Conservation (phyloP, 768 basidiomycete genomes). For the Suillus hirtellus region DNA sequence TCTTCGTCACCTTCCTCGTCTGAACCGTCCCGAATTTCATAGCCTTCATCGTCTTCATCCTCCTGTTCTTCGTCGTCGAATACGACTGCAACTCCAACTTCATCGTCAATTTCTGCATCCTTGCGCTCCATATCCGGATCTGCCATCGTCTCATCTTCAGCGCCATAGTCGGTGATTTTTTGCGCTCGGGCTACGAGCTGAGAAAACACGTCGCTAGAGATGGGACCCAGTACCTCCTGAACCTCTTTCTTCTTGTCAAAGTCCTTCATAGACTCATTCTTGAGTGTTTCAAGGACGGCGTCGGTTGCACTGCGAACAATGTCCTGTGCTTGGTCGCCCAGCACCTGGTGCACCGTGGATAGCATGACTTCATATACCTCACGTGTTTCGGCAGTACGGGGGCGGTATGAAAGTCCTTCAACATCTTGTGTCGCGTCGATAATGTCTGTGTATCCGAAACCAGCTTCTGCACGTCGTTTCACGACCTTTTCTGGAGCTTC, state of each 20-base stretch:
- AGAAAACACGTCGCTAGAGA: slow-evolving; percentile 75
- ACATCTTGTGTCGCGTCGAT: slow-evolving; percentile 92
- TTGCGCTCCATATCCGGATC: slow-evolving; percentile 82
- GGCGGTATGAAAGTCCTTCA: slow-evolving; percentile 90
- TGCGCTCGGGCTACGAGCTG: slow-evolving; percentile 84
- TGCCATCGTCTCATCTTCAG: slow-evolving; percentile 75
- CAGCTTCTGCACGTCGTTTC: slow-evolving; percentile 62
- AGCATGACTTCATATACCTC: slow-evolving; percentile 94
- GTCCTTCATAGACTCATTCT: slow-evolving; percentile 87
- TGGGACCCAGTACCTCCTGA: slow-evolving; percentile 65
- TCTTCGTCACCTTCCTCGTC: slow-evolving; percentile 74
- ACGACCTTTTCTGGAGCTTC: slow-evolving; percentile 58
- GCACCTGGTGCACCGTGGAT: slow-evolving; percentile 72
- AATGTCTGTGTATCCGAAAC: slow-evolving; percentile 86
- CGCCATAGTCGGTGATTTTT: slow-evolving; percentile 95
- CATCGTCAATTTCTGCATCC: slow-evolving; percentile 91
- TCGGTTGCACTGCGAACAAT: slow-evolving; percentile 97
- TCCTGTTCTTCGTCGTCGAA: slow-evolving; percentile 98
- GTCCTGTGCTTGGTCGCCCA: slow-evolving; percentile 96
- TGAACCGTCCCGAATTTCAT: slow-evolving; percentile 79
- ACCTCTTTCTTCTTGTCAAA: slow-evolving; percentile 98
- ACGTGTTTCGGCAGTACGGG: slow-evolving; percentile 90
- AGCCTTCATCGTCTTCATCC: slow-evolving; percentile 88
- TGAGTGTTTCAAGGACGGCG: slow-evolving; percentile 81
- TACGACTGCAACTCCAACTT: slow-evolving; percentile 95